phyloP scores from a whole-genome alignment of 768 basidiomycete species.

The Lactifluus pinguis region DNA sequence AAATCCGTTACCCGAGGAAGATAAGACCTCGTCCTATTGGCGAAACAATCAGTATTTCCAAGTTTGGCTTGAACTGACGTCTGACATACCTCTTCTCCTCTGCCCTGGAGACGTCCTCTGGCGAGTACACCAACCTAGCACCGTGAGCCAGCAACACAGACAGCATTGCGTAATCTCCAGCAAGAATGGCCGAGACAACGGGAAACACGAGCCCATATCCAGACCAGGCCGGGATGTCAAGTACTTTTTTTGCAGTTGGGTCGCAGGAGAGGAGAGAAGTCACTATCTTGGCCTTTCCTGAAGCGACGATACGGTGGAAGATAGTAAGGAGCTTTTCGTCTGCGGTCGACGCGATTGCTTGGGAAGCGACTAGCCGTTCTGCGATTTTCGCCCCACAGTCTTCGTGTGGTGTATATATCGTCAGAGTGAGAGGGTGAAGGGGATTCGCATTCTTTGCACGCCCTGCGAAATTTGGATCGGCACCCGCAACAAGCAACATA shows the following conservation, averaged over 20 bases:
- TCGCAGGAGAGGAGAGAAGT: slow-evolving; percentile 24
- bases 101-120: slow-evolving; percentile 24
- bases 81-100: slow-evolving; percentile 17
- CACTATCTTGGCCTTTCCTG: slow-evolving; percentile 22
- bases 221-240: slow-evolving; percentile 22
- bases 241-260: slow-evolving; percentile 26
- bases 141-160: slow-evolving; percentile 27
- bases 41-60: not conserved
- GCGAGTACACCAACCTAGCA: slow-evolving; percentile 21
- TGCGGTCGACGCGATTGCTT: slow-evolving; percentile 25
- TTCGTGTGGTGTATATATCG: slow-evolving; percentile 21
- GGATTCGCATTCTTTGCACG: slow-evolving; percentile 22
- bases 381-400: slow-evolving; percentile 21
- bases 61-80: not conserved
- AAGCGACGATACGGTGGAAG: slow-evolving; percentile 26
- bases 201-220: slow-evolving; percentile 20
- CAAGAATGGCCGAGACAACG: slow-evolving; percentile 23
- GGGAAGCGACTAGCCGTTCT: slow-evolving; percentile 24
- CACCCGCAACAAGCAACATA: slow-evolving; percentile 38
- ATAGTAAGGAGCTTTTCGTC: slow-evolving; percentile 24
- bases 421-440: slow-evolving; percentile 26
- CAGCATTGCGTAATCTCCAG: slow-evolving; percentile 22
- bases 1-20: not conserved
- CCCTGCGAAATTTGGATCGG: slow-evolving; percentile 34
- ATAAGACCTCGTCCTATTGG: not conserved